phyloP scores from a whole-genome alignment of 1,284 basidiomycete genomes.

The Fomitopsis pinicola region DNA sequence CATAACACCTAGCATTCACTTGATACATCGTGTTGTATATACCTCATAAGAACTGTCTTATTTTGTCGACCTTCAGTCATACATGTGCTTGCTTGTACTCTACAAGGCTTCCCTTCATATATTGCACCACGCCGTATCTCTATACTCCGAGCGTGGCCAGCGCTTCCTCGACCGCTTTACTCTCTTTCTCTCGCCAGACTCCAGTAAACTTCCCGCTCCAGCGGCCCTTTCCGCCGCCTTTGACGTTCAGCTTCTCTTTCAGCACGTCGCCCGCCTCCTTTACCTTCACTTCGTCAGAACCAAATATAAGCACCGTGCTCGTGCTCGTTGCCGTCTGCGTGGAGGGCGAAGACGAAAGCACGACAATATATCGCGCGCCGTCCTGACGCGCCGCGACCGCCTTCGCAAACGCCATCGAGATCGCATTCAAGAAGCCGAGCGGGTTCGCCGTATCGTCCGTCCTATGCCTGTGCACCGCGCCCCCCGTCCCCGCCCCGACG shows the following conservation, averaged over 20 bases:
- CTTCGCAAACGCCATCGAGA: conserved; percentile 46
- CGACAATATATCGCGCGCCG: conserved; percentile 41
- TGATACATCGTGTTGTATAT: not conserved
- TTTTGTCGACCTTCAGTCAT: not conserved
- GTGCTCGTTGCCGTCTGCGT: conserved; percentile 45
- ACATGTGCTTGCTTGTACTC: conserved; percentile 3
- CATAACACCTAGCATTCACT: too few species aligned
- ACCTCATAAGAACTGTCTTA: not conserved
- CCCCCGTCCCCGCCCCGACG: conserved; percentile 24
- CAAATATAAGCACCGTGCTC: conserved; percentile 56
- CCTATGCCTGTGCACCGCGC: conserved; percentile 48
- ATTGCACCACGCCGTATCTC: conserved; percentile 17
- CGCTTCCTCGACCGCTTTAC: conserved; percentile 32
- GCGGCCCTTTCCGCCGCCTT: conserved; percentile 63
- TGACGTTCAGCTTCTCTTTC: conserved; percentile 52
- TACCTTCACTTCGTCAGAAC: conserved; percentile 54
- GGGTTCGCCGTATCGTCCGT: conserved; percentile 58
- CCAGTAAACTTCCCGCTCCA: conserved; percentile 67
- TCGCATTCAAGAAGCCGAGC: conserved; percentile 56
- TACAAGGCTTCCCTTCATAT: conserved; percentile 1
- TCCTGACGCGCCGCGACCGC: conserved; percentile 18
- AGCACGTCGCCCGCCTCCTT: conserved; percentile 57
- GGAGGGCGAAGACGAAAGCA: conserved; percentile 61
- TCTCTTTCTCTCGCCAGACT: conserved; percentile 35
- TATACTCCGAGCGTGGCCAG: not conserved